Percentiles rank a stretch among this genome's conserved stretches.
Evolutionary conservation across 257 asterid species (phyloP).

Genomic region (Verbascum thapsus): DNA sequence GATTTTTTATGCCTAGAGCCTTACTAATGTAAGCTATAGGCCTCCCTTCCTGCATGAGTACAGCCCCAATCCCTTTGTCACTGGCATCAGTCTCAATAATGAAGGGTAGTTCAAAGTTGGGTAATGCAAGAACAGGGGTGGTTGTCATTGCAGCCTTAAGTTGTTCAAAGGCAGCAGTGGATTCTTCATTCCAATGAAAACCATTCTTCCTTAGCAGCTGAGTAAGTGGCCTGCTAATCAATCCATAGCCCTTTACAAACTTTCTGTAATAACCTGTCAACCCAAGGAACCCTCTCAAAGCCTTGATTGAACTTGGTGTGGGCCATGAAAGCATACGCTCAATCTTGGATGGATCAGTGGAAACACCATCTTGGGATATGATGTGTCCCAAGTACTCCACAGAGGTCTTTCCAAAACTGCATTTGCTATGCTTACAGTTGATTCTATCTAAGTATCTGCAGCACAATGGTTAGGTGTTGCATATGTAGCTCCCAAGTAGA

Average conservation of each 20-base stretch:
- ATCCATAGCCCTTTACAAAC: background rate
- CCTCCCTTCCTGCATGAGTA: background rate
- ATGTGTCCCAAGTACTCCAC: conserved; percentile 12
- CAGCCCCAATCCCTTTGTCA: background rate
- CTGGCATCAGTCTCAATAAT: background rate
- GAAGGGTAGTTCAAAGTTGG: background rate
- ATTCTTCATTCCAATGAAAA: background rate
- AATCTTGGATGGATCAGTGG: background rate
- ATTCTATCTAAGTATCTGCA: background rate
- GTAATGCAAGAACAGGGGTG: background rate
- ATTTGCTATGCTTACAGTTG: conserved; percentile 1
- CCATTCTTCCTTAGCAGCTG: background rate
- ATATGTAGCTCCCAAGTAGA: background rate
- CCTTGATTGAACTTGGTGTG: background rate
- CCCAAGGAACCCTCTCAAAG: background rate
- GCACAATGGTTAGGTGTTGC: background rate
- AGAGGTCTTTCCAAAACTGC: background rate
- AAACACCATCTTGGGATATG: background rate
- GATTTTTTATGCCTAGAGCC: background rate
- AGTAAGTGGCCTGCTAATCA: background rate
- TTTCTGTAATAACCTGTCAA: background rate
- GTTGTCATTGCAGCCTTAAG: background rate
- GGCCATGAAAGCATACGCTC: background rate
- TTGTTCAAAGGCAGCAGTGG: background rate
- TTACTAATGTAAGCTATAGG: background rate